phyloP scores from a whole-genome alignment of 2,329 filamentous ascomycete species.

The Venturia asperata region DNA sequence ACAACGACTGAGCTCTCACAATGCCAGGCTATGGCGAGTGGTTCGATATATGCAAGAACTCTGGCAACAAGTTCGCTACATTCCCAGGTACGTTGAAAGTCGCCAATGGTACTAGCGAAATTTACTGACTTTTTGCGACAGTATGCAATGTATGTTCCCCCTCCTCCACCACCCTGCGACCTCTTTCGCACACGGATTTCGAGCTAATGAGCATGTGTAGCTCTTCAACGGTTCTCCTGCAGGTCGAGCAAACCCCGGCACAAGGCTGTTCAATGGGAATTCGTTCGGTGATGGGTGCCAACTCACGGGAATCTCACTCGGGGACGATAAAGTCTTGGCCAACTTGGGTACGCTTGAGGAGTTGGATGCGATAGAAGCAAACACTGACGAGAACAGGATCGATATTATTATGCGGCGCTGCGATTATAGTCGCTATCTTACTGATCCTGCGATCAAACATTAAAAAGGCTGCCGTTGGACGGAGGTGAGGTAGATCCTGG shows the following conservation, averaged over 20 bases:
- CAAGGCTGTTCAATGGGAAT: conserved; percentile 25
- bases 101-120: conserved; percentile 21
- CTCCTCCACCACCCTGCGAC: not conserved
- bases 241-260: conserved; percentile 33
- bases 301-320: conserved; percentile 67
- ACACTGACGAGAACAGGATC: conserved; percentile 55
- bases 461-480: conserved; percentile 88
- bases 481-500: conserved; percentile 55
- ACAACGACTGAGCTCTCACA: not conserved
- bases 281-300: conserved; percentile 60
- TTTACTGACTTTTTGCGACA: conserved; percentile 20
- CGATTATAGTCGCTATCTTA: conserved; percentile 60
- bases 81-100: conserved; percentile 34
- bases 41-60: conserved; percentile 44
- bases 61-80: conserved; percentile 36
- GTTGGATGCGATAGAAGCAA: not conserved
- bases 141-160: conserved; percentile 41
- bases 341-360: conserved; percentile 63
- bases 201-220: conserved; percentile 35
- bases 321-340: conserved; percentile 58
- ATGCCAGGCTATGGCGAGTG: conserved; percentile 30
- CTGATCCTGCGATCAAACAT: conserved; percentile 74
- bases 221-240: conserved; percentile 55
- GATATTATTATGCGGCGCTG: conserved; percentile 72
- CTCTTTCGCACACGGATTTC: not conserved